A percentile compares a stretch with the other conserved stretches of the same genome.
phyloP scores from a whole-genome alignment of 192 early-diverging fungal species.

The Backusella mclennaniae region DNA sequence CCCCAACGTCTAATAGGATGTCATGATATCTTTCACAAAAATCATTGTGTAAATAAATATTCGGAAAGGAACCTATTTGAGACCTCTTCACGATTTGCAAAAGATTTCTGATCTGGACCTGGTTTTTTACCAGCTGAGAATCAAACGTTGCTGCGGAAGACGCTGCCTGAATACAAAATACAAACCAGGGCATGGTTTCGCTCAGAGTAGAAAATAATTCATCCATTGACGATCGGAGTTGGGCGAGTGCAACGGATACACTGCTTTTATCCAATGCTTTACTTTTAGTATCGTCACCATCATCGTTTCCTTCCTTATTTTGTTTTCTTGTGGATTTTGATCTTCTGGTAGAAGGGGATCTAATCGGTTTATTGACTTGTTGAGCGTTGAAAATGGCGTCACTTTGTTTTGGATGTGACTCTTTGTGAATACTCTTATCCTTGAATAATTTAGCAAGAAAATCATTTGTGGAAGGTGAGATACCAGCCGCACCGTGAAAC shows the following conservation, averaged over 20 bases:
- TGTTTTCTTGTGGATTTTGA: conserved; percentile 41
- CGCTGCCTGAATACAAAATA: conserved; percentile 74
- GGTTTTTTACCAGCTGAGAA: conserved; percentile 62
- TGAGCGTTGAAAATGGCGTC: conserved; percentile 76
- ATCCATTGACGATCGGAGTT: conserved; percentile 68
- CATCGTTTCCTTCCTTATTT: not conserved
- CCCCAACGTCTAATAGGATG: conserved; percentile 41
- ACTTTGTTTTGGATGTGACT: conserved; percentile 76
- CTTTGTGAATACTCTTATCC: conserved; percentile 65
- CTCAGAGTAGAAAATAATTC: conserved; percentile 68
- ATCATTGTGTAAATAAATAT: conserved; percentile 70
- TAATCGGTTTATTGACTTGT: conserved; percentile 67
- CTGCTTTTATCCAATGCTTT: conserved; percentile 2
- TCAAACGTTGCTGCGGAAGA: conserved; percentile 62
- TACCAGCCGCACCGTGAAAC: conserved; percentile 65
- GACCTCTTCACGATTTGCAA: conserved; percentile 62
- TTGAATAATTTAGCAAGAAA: conserved; percentile 77
- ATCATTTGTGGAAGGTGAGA: conserved; percentile 57
- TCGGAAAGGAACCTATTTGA: conserved; percentile 69
- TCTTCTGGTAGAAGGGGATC: conserved; percentile 57
- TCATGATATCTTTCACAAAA: conserved; percentile 75
- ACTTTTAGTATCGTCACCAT: conserved; percentile 13
- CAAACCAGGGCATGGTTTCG: conserved; percentile 75
- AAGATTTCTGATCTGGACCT: conserved; percentile 70
- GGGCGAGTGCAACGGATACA: conserved; percentile 43